Evolutionary conservation across 2,329 filamentous ascomycete species (phyloP).

Genomic region (Aureobasidium vineae): DNA sequence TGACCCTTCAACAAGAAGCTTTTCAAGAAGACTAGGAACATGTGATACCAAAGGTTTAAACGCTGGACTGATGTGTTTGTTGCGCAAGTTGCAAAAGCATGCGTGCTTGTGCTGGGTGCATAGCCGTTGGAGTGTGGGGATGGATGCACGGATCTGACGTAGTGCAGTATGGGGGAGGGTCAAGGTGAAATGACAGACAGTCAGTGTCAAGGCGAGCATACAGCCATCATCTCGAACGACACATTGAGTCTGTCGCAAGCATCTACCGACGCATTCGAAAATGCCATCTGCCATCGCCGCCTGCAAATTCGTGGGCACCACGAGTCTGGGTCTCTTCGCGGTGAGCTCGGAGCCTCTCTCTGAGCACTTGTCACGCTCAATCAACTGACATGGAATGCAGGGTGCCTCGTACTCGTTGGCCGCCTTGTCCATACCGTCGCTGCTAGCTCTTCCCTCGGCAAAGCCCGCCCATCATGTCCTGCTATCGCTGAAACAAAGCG

Average conservation of each 20-base stretch:
- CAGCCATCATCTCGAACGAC: background rate
- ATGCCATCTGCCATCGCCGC: constrained; percentile 61
- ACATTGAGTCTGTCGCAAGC: background rate
- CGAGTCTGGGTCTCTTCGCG: constrained; percentile 83
- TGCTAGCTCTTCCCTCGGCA: constrained; percentile 77
- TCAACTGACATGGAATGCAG: constrained; percentile 49
- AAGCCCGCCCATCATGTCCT: constrained; percentile 68
- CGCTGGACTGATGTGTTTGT: background rate
- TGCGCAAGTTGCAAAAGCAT: background rate
- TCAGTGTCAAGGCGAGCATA: too few species aligned
- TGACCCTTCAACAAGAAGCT: background rate
- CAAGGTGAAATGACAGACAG: background rate
- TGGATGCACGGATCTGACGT: constrained; percentile 2
- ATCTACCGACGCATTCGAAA: background rate
- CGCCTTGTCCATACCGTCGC: constrained; percentile 72
- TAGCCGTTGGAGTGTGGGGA: background rate
- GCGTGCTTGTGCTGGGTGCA: background rate
- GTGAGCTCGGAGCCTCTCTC: constrained; percentile 54
- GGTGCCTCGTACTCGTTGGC: constrained; percentile 85
- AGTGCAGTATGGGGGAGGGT: background rate
- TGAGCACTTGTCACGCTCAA: constrained; percentile 1
- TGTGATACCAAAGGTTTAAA: background rate
- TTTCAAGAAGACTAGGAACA: background rate
- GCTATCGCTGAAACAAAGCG: constrained; percentile 59
- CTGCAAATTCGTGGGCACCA: constrained; percentile 90